Conservation (phyloP, 352 stramenopile species). For the Phytophthora litchii region DNA sequence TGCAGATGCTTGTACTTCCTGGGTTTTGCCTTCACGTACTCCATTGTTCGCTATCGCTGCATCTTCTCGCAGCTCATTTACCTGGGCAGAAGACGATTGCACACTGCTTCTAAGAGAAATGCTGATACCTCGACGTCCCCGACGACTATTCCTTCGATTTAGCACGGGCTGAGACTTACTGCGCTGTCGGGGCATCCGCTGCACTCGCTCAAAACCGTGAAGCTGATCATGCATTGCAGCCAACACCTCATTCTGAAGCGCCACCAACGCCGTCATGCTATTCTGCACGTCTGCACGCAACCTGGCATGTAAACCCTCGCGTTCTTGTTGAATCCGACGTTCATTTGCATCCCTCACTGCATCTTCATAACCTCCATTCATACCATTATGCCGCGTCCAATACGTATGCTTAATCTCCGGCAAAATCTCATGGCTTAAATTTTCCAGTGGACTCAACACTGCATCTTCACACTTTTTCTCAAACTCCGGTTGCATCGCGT, state of each 20-base stretch:
- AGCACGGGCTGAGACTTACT: conserved; percentile 27
- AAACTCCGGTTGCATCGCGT: conserved; percentile 46
- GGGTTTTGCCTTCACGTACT: not conserved
- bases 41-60: not conserved
- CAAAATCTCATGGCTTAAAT: conserved; percentile 51
- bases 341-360: conserved; percentile 33
- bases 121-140: not conserved
- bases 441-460: conserved; percentile 53
- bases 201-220: conserved; percentile 35
- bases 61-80: not conserved
- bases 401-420: conserved; percentile 82
- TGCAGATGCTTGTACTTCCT: conserved; percentile 1
- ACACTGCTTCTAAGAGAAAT: conserved; percentile 2
- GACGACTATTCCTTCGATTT: conserved; percentile 24
- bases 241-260: conserved; percentile 56
- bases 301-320: conserved; percentile 47
- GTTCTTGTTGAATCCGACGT: conserved; percentile 58
- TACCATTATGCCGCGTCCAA: conserved; percentile 59
- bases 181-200: conserved; percentile 23
- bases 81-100: conserved; percentile 1
- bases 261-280: conserved; percentile 57
- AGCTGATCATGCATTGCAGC: conserved; percentile 42
- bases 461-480: conserved; percentile 47
- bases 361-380: conserved; percentile 26
- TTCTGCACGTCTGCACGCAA: conserved; percentile 55